phyloP scores from a whole-genome alignment of 2,329 filamentous ascomycete genomes.

The Diaporthe citrichinensis region DNA sequence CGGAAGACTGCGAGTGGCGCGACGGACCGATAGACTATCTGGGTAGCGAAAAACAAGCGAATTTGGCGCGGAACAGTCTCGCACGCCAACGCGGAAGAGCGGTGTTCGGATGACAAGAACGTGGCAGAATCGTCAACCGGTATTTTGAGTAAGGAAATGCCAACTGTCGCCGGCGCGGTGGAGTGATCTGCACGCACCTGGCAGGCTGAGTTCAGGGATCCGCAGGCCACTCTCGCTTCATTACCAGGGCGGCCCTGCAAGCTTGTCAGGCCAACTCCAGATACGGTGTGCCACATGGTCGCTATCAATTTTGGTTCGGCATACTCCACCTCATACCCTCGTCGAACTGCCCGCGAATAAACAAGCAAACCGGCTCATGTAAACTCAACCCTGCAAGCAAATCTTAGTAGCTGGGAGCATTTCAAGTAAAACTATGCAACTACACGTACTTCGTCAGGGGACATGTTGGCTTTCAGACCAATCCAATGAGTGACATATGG shows the following conservation, averaged over 20 bases:
- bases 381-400: neutral
- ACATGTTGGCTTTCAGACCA: neutral
- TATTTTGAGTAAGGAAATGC: neutral
- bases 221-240: slow-evolving; percentile 30
- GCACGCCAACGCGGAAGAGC: neutral
- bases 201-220: slow-evolving; percentile 30
- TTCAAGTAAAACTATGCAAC: neutral
- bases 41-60: slow-evolving; percentile 15
- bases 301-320: neutral
- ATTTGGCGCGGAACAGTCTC: neutral
- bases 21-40: slow-evolving; percentile 5
- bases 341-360: slow-evolving; percentile 3
- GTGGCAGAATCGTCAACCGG: neutral
- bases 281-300: slow-evolving; percentile 27
- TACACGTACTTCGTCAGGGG: neutral
- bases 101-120: neutral
- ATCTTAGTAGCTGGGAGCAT: neutral
- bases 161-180: neutral
- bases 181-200: slow-evolving; percentile 12
- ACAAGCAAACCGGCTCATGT: slow-evolving; percentile 11
- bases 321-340: neutral
- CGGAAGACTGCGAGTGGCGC: slow-evolving; percentile 14
- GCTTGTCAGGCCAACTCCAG: neutral
- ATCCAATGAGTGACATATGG: neutral
- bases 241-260: slow-evolving; percentile 15